A percentile compares a stretch with the other conserved stretches of the same genome.
Evolutionary conservation across 768 basidiomycete genomes (phyloP).

Genomic region (Suillus alpinus): DNA sequence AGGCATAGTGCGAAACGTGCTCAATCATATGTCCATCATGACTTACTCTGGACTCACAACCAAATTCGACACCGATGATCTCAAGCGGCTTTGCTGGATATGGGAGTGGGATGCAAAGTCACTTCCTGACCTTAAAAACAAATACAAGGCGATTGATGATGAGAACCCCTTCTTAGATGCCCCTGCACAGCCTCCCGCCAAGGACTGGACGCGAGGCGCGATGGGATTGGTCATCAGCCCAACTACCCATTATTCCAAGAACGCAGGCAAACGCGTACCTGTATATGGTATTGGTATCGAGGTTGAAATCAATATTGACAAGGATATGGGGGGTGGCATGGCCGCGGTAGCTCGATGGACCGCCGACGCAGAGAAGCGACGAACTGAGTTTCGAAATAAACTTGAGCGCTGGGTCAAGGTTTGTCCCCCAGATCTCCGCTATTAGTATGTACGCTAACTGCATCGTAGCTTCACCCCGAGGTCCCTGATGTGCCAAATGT

Average conservation of each 20-base stretch:
- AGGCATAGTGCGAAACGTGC: conserved; percentile 71
- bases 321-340: conserved; percentile 80
- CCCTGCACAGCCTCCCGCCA: conserved; percentile 34
- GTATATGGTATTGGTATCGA: conserved; percentile 87
- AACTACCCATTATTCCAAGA: conserved; percentile 70
- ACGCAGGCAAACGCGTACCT: conserved; percentile 62
- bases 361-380: conserved; percentile 59
- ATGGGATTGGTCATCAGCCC: conserved; percentile 78
- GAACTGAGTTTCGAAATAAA: conserved; percentile 55
- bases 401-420: conserved; percentile 67
- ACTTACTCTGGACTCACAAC: conserved; percentile 67
- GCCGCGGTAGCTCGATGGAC: conserved; percentile 89
- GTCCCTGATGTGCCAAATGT: conserved; percentile 47
- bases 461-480: conserved; percentile 49
- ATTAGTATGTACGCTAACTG: conserved; percentile 9
- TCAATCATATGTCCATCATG: conserved; percentile 70
- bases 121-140: conserved; percentile 25
- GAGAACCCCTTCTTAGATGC: conserved; percentile 72
- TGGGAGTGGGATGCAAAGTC: conserved; percentile 81
- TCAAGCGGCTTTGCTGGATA: conserved; percentile 78
- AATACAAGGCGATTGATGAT: conserved; percentile 40
- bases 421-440: conserved; percentile 4
- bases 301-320: conserved; percentile 82
- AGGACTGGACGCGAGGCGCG: conserved; percentile 76
- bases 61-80: conserved; percentile 64